phyloP scores from a whole-genome alignment of 371 early-diverging fungal genomes.

The Mucor plumbeus region DNA sequence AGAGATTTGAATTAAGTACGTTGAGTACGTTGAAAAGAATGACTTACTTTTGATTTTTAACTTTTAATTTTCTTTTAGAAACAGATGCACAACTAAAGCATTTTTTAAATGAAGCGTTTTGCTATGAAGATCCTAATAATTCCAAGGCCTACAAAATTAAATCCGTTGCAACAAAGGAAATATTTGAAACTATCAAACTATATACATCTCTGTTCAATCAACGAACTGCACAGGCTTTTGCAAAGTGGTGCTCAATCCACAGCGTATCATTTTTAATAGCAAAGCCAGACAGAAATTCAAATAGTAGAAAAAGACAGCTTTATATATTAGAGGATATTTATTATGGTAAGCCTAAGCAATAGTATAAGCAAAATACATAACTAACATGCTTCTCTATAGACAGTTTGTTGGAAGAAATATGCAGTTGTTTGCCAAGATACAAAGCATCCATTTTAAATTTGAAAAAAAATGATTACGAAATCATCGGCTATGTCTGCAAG shows the following conservation, averaged over 20 bases:
- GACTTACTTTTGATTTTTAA: background rate
- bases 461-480: constrained; percentile 21
- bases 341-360: constrained; percentile 29
- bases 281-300: constrained; percentile 27
- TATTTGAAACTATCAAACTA: constrained; percentile 15
- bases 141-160: constrained; percentile 11
- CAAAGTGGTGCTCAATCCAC: constrained; percentile 19
- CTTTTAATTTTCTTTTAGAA: constrained; percentile 26
- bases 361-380: constrained; percentile 29
- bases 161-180: constrained; percentile 10
- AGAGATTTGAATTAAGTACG: constrained; percentile 13
- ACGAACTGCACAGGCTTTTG: constrained; percentile 17
- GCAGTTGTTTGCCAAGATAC: constrained; percentile 16
- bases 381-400: constrained; percentile 23
- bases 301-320: constrained; percentile 26
- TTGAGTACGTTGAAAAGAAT: constrained; percentile 6
- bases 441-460: constrained; percentile 18
- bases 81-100: constrained; percentile 17
- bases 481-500: constrained; percentile 20
- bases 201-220: constrained; percentile 18
- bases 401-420: constrained; percentile 13
- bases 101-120: constrained; percentile 21
- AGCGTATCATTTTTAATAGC: constrained; percentile 23
- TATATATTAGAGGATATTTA: constrained; percentile 26
- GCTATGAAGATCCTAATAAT: constrained; percentile 22